phyloP scores from a whole-genome alignment of 805 yeast genomes.

The Starmerella vitae region DNA sequence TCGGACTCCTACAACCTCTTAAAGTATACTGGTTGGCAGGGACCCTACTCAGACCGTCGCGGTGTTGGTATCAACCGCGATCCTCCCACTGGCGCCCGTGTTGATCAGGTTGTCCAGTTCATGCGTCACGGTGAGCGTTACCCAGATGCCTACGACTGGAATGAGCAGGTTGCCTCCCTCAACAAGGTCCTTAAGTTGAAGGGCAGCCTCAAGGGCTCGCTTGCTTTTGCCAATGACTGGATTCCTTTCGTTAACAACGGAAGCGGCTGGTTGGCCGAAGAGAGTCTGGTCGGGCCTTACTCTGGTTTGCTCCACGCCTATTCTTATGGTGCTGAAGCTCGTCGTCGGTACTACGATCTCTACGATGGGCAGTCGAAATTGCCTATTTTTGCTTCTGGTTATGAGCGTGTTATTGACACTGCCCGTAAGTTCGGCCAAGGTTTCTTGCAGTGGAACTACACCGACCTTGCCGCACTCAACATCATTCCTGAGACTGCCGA shows the following conservation, averaged over 20 bases:
- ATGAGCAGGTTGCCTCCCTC: slow-evolving; percentile 8
- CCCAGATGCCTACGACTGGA: slow-evolving; percentile 26
- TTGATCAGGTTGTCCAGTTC: slow-evolving; percentile 42
- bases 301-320: slow-evolving; percentile 40
- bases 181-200: slow-evolving; percentile 6
- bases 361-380: slow-evolving; percentile 29
- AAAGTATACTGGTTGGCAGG: slow-evolving; percentile 16
- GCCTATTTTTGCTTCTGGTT: slow-evolving; percentile 43
- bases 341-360: slow-evolving; percentile 38
- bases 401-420: slow-evolving; percentile 33
- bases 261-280: slow-evolving; percentile 36
- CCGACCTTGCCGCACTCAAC: slow-evolving; percentile 19
- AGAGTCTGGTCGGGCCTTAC: slow-evolving; percentile 38
- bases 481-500: slow-evolving; percentile 18
- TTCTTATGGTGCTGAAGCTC: slow-evolving; percentile 37
- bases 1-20: slow-evolving; percentile 24
- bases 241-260: slow-evolving; percentile 29
- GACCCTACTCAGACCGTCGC: slow-evolving; percentile 25
- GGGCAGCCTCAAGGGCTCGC: slow-evolving; percentile 28
- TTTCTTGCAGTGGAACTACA: slow-evolving; percentile 22
- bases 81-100: slow-evolving; percentile 37
- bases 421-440: slow-evolving; percentile 25
- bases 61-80: slow-evolving; percentile 43
- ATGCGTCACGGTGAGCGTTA: slow-evolving; percentile 50
- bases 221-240: slow-evolving; percentile 38